Base-by-base conservation (phyloP, 2,329 filamentous ascomycete species). In the Byssothecium circinans region DNA sequence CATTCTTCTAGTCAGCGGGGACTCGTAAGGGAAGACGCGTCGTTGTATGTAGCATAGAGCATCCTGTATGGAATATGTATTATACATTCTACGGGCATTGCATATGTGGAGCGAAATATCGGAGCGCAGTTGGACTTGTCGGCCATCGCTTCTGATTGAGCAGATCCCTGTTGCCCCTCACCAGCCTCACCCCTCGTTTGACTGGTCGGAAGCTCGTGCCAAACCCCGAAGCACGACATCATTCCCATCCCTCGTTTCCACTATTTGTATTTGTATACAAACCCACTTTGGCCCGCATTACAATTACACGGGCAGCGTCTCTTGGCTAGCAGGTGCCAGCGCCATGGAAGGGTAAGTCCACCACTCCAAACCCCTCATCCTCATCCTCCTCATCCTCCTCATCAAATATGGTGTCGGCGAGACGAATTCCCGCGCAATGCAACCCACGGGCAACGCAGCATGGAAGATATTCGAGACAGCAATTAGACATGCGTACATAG, bases 1-100 rank as follows among this genome's bases (percentile, higher is more conserved):
- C 10, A 80, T 96, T 14, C 68, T 97, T 63, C 74, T 97, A 41
- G 87, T 96, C 8, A 85, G 64, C 41, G 70, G 70, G 23, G 49
- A 58, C 12, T 50, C 50, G 3, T 41, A 7, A 34, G 17, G 7
- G 7, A 7, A n/a, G 32, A 7, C 7, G 5, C 7, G 32, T 34
- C n/a, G 32, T 34, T 34, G 17, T n/a, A 34, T 34, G 14, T 8
- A 34, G 12, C 32, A n/a, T n/a, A n/a, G n/a, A n/a, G n/a, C n/a
- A n/a, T n/a, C n/a, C n/a, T n/a, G n/a, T n/a, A n/a, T n/a, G n/a
- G n/a, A n/a, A n/a, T n/a, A n/a, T n/a, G n/a, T n/a, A n/a, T n/a
- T n/a, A n/a, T n/a, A n/a, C n/a, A n/a, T n/a, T n/a, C n/a, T n/a
- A n/a, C n/a, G n/a, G n/a, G n/a, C n/a, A n/a, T n/a, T n/a, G n/a